Evolutionary conservation across 306 rosid species (phyloP).

Genomic region (Medicago truncatula): MtrunA17r5.0-ANR NC_053042.1:35054001-35054500

Average conservation of each 20-base stretch:
- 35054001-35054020: too few relatives aligned
- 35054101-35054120: not conserved
- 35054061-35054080: not conserved
- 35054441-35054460: constrained; percentile 59
- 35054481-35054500: constrained; percentile 64
- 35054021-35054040: too few relatives aligned
- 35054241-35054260: constrained; percentile 61
- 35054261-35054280: constrained; percentile 44
- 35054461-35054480: constrained; percentile 60
- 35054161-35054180: constrained; percentile 51
- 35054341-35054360: constrained; percentile 48
- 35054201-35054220: constrained; percentile 64
- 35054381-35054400: constrained; percentile 64
- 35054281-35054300: constrained; percentile 64
- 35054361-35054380: constrained; percentile 59
- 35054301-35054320: constrained; percentile 72
- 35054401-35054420: constrained; percentile 64
- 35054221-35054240: constrained; percentile 53
- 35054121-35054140: constrained; percentile 36
- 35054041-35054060: not conserved
- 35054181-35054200: constrained; percentile 48
- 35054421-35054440: constrained; percentile 66
- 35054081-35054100: constrained; percentile 36
- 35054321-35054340: constrained; percentile 56
- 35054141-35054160: constrained; percentile 61